Percentiles rank a stretch among this genome's conserved stretches.
Conservation (phyloP, 805 yeast genomes). For the Zygosaccharomyces lentus region DNA sequence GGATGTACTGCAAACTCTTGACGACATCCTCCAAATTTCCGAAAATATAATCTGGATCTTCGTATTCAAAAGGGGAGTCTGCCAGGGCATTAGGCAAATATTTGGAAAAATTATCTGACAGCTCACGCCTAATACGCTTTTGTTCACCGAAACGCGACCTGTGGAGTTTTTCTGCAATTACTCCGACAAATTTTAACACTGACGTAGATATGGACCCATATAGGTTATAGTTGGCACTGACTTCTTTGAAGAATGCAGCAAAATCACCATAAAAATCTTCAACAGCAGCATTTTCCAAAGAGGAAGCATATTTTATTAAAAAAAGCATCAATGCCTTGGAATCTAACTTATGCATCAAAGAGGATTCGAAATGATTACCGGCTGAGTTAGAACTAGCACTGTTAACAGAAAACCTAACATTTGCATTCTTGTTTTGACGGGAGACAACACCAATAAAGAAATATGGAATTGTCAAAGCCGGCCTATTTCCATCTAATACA, state of each 20-base stretch:
- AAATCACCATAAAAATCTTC: slow-evolving; percentile 72
- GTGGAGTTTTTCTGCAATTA: slow-evolving; percentile 54
- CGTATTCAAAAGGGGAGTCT: slow-evolving; percentile 21
- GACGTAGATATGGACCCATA: slow-evolving; percentile 51
- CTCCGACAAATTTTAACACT: slow-evolving; percentile 48
- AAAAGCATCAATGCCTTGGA: slow-evolving; percentile 47
- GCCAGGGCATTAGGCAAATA: slow-evolving; percentile 33
- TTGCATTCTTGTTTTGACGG: slow-evolving; percentile 25
- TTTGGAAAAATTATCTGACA: slow-evolving; percentile 42
- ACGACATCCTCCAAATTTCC: slow-evolving; percentile 19
- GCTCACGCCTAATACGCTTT: slow-evolving; percentile 54
- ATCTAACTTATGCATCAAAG: slow-evolving; percentile 44
- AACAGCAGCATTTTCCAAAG: slow-evolving; percentile 70
- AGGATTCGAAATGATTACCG: slow-evolving; percentile 34
- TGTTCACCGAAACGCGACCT: slow-evolving; percentile 58
- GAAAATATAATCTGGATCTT: slow-evolving; percentile 12
- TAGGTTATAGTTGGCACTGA: slow-evolving; percentile 41
- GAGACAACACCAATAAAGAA: slow-evolving; percentile 43
- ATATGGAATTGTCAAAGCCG: slow-evolving; percentile 67
- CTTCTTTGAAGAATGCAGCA: slow-evolving; percentile 56
- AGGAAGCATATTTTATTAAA: slow-evolving; percentile 54
- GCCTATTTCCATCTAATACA: slow-evolving; percentile 78
- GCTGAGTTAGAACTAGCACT: slow-evolving; percentile 13
- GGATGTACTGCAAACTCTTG: slow-evolving; percentile 16
- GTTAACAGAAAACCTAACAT: slow-evolving; percentile 23